Evolutionary conservation across 108 stramenopile genomes (phyloP), one percentile per base, ranked within the genome.

Genomic region (Licmophora abbreviata): DNA sequence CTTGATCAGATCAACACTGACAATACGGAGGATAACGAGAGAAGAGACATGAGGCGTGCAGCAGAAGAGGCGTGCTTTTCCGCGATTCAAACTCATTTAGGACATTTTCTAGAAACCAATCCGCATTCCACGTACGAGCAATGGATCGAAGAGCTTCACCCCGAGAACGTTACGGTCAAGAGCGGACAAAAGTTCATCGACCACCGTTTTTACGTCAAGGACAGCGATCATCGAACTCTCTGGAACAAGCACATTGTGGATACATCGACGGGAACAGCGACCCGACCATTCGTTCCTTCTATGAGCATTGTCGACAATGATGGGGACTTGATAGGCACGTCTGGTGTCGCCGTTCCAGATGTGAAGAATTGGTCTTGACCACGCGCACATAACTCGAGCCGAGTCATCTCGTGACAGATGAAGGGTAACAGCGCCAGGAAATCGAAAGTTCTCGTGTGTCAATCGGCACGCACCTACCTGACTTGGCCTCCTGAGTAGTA

Each of bases 101-200:
- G 40, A 38, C 12, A 23, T n/a, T 53, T 53, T 40, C 26, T 53
- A 17, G 24, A 21, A n/a, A 17, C n/a, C 2, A 14, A 70, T 58
- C 76, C 74, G 10, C 21, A 67, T 58, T 74, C 70, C 10, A 88
- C 67, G 15, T 88, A 88, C 27, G 71, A 78, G 44, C 71, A 81
- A 41, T 83, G 85, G 85, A 82, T 87, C 25, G 61, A 61, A 34
- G 77, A 76, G 15, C 52, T 73, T 43, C 85, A 87, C 64, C 85
- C 85, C 7, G 85, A 87, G 43, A 87, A 87, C 56, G 69, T 66
- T 4, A 40, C 38, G 5, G 18, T 18, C 18, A 20, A 40, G 3
- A 18, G 18, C 4, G 25, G 14, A 3, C 52, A 1, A 49, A 31
- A 5, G 8, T 59, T 28, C 1, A 71, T 86, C n/a, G 80, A 86